Percentiles rank a stretch among this genome's conserved stretches.
These are phyloP conservation scores for Penicillium sp. DNA, from an alignment of 2,329 filamentous ascomycete genomes.

Conservation along the genomic window DNA sequence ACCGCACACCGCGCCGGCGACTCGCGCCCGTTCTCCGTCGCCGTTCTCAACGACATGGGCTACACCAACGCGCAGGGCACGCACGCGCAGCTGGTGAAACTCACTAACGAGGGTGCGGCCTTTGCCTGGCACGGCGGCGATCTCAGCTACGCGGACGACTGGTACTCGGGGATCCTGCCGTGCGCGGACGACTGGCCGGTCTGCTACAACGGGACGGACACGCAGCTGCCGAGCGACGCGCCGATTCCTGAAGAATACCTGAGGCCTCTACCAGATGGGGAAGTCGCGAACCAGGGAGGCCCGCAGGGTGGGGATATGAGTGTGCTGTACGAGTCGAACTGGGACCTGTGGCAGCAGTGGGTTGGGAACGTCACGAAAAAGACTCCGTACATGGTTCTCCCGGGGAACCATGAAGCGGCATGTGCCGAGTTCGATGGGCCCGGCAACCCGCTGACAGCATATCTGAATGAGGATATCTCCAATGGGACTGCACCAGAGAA, in stretches of 20 bases:
- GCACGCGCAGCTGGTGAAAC: conserved; percentile 48
- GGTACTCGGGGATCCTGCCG: conserved; percentile 57
- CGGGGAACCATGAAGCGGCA: conserved; percentile 58
- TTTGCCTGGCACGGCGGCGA: conserved; percentile 62
- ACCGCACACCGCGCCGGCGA: conserved; percentile 54
- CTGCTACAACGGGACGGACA: conserved; percentile 57
- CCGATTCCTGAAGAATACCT: conserved; percentile 48
- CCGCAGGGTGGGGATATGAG: conserved; percentile 56
- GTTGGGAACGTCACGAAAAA: conserved; percentile 48
- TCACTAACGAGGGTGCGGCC: conserved; percentile 50
- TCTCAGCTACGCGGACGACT: conserved; percentile 57
- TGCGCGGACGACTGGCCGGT: conserved; percentile 55
- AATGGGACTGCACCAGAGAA: conserved; percentile 48
- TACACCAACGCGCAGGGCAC: conserved; percentile 59
- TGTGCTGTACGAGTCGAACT: conserved; percentile 57
- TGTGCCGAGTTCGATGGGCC: conserved; percentile 57
- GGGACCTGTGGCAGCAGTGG: conserved; percentile 60
- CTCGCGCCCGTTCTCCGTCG: conserved; percentile 48
- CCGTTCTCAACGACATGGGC: conserved; percentile 59
- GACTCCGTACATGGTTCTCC: conserved; percentile 56
- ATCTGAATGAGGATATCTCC: conserved; percentile 49
- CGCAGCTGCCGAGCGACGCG: conserved; percentile 42
- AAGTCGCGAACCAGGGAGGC: conserved; percentile 52
- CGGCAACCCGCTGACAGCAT: conserved; percentile 52
- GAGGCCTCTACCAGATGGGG: conserved; percentile 52